Evolutionary conservation across 164 flowering plant genomes (phyloP).

Genomic region (Liquidambar formosana): DNA sequence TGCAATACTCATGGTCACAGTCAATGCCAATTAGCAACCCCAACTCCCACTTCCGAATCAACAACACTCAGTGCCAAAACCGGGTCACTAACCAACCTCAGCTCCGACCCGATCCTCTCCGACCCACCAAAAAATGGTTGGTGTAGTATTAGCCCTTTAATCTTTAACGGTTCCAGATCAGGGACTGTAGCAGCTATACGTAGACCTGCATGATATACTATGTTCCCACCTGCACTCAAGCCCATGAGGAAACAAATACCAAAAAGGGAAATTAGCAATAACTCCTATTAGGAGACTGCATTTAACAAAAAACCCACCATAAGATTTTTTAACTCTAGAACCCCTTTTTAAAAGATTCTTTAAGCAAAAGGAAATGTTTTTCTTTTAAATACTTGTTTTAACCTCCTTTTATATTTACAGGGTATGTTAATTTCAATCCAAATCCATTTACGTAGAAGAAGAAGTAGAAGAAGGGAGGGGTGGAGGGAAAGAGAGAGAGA

Average conservation of each 20-base stretch:
- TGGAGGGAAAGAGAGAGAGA: too few species aligned
- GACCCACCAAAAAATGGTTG: conserved; percentile 31
- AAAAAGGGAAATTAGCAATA: too few species aligned
- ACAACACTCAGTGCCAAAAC: conserved; percentile 4
- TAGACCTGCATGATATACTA: conserved; percentile 22
- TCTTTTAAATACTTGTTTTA: too few species aligned
- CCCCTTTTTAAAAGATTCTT: too few species aligned
- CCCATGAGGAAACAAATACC: conserved; percentile 34
- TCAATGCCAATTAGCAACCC: conserved; percentile 25
- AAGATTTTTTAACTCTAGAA: too few species aligned
- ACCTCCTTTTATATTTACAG: too few species aligned
- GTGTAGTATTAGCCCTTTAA: conserved; percentile 28
- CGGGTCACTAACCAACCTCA: conserved; percentile 5
- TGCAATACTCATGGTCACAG: conserved; percentile 33
- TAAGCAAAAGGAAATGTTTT: too few species aligned
- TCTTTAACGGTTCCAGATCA: conserved; percentile 16
- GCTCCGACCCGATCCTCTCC: conserved; percentile 19
- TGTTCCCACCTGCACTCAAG: conserved; percentile 29
- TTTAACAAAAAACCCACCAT: too few species aligned
- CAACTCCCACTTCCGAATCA: conserved; percentile 32
- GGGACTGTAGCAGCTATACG: not conserved
- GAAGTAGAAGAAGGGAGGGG: too few species aligned
- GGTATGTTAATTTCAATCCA: too few species aligned
- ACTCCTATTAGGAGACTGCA: too few species aligned
- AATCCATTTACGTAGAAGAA: too few species aligned